Evolutionary conservation across 768 basidiomycete species (phyloP), one percentile per base, ranked within the genome.

Genomic region (Rhizopogon roseolus): DNA sequence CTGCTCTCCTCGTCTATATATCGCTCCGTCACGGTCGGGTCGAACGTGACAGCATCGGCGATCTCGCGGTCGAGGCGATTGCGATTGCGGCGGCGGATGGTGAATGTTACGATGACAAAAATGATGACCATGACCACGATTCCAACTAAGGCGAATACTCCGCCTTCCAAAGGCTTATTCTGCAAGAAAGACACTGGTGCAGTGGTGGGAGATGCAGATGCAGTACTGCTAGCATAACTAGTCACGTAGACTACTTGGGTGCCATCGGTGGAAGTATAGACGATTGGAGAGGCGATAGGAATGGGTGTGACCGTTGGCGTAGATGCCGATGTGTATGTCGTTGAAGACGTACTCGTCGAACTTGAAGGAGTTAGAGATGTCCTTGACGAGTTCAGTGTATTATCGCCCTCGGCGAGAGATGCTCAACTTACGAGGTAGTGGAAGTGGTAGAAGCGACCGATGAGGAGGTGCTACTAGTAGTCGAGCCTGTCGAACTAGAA

Each of bases 111-210:
- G 19, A 76, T 17, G 32, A 72, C 51, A 53, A 82, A 63, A 52
- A 86, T 40, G 51, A 81, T 42, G 43, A 78, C 56, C 41, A 85
- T 73, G 1, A 60, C 77, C 29, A 76, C 58, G 38, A 85, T 49
- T 13, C 80, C 84, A 39, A 74, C 72, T 17, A 83, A 49, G 29
- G 75, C 68, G 54, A 89, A 85, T 14, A 88, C 76, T 8, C 79
- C 67, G 6, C 81, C 81, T 40, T 80, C 77, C n/a, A 84, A 71
- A n/a, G 78, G 72, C 66, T 82, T 86, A 67, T 89, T 85, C 54
- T 81, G 67, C 37, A 89, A 63, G 69, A 90, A 90, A 10, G 74
- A 61, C 8, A 66, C 60, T n/a, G 64, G 45, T 2, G 68, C 16
- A 19, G 58, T 29, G 1, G 65, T 57, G 6, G 62, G 27, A 16